Percentiles rank a stretch among this genome's conserved stretches.
phyloP scores from a whole-genome alignment of 805 yeast genomes.

The Diddensiella transvaalensis region DNA sequence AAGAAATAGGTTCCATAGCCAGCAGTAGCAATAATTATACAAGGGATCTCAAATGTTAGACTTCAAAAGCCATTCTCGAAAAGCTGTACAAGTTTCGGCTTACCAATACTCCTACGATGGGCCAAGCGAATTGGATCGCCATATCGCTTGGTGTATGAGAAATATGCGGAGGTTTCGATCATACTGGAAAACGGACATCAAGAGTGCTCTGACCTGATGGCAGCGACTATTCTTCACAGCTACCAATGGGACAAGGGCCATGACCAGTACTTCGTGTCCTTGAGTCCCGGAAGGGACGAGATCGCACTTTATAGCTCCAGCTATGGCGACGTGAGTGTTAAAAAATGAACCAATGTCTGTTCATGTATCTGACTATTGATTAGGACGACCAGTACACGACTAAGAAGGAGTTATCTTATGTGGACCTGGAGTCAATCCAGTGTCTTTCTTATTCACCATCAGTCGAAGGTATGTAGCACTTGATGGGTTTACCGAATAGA shows the following conservation, averaged over 20 bases:
- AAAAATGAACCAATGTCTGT: not conserved
- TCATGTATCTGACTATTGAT: not conserved
- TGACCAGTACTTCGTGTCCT: constrained; percentile 59
- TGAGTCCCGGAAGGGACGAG: constrained; percentile 78
- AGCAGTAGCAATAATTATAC: constrained; percentile 49
- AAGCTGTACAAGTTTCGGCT: constrained; percentile 4
- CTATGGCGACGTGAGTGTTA: constrained; percentile 32
- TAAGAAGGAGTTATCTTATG: constrained; percentile 33
- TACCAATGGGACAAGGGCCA: constrained; percentile 55
- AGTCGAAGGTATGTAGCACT: constrained; percentile 51
- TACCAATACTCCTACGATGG: constrained; percentile 28
- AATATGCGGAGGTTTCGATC: too few species aligned
- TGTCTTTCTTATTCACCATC: constrained; percentile 60
- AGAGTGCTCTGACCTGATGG: too few species aligned
- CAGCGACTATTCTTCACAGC: constrained; percentile 60
- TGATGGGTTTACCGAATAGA: too few species aligned
- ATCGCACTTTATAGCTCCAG: constrained; percentile 52
- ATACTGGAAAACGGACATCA: too few species aligned
- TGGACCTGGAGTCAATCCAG: constrained; percentile 66
- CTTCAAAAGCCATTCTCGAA: too few species aligned
- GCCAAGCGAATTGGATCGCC: constrained; percentile 28
- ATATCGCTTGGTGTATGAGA: constrained; percentile 3
- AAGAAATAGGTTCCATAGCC: constrained; percentile 63
- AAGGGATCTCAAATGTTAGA: too few species aligned
- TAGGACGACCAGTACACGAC: constrained; percentile 11